These are phyloP conservation scores for Drechmeria coniospora DNA, from an alignment of 2,329 filamentous ascomycete genomes.

Conservation along the genomic window DNA sequence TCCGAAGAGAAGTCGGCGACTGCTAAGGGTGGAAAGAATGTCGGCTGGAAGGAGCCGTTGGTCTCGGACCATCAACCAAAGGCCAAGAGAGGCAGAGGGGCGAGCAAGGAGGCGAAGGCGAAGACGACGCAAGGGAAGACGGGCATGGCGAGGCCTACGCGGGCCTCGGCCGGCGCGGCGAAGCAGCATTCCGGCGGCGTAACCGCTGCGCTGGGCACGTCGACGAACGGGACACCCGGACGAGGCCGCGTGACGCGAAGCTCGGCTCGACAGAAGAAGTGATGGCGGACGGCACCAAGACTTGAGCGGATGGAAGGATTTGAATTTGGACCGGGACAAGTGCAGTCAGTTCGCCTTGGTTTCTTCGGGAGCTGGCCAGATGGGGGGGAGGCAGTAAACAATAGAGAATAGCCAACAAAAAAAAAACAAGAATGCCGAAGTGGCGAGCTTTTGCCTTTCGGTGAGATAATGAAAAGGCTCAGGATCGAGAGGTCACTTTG, in stretches of 20 bases:
- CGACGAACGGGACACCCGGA: slow-evolving; percentile 18
- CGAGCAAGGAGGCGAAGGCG: no score
- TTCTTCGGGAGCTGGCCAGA: no score
- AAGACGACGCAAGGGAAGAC: slow-evolving; percentile 11
- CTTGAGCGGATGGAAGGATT: no score
- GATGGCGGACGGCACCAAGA: background rate
- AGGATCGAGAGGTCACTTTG: no score
- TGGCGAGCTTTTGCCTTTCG: no score
- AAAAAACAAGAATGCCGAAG: no score
- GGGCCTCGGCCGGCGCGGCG: slow-evolving; percentile 7
- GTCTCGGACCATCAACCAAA: slow-evolving; percentile 12
- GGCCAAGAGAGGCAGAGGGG: slow-evolving; percentile 10
- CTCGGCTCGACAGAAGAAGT: slow-evolving; percentile 11
- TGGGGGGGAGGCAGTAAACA: no score
- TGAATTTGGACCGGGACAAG: no score
- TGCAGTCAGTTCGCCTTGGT: no score
- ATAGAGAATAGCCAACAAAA: no score
- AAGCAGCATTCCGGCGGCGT: slow-evolving; percentile 13
- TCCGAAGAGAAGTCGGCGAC: slow-evolving; percentile 1
- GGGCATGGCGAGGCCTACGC: slow-evolving; percentile 15
- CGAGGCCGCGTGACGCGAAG: slow-evolving; percentile 16
- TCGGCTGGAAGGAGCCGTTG: slow-evolving; percentile 20
- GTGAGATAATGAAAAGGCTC: no score
- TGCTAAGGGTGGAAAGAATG: slow-evolving; percentile 12
- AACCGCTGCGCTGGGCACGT: slow-evolving; percentile 18